Conservation (phyloP, 345 rosid species). For the Ceriops decandra region DNA sequence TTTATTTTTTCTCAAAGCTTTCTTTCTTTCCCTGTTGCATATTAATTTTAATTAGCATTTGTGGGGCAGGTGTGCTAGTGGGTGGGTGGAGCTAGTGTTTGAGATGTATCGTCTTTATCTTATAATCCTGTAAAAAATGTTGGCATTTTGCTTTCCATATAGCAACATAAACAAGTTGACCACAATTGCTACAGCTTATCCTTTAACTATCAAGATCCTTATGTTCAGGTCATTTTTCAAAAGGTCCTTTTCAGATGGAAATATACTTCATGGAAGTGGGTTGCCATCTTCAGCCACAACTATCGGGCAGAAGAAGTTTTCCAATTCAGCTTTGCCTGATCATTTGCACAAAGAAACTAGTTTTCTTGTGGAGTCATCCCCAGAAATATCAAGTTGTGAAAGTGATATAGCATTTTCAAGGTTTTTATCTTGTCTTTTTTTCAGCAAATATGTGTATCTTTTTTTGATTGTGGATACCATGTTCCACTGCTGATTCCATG, state of each 20-base stretch:
- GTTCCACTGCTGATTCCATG: background rate
- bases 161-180: background rate
- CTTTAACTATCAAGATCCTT: constrained; percentile 14
- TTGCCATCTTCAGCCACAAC: constrained; percentile 46
- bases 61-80: too few relatives aligned
- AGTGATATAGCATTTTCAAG: constrained; percentile 66
- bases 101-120: too few relatives aligned
- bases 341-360: constrained; percentile 41
- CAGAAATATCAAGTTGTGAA: constrained; percentile 78
- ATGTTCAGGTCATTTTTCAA: constrained; percentile 62
- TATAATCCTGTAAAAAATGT: too few relatives aligned
- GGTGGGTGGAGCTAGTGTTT: too few relatives aligned
- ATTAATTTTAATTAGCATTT: too few relatives aligned
- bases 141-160: background rate
- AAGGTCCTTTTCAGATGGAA: constrained; percentile 93
- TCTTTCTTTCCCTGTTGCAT: too few relatives aligned
- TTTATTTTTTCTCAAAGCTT: too few relatives aligned
- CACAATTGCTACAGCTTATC: constrained; percentile 3
- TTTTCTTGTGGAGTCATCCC: constrained; percentile 73
- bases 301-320: constrained; percentile 41
- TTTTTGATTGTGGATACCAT: background rate
- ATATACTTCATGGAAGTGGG: constrained; percentile 50
- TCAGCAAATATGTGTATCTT: background rate
- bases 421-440: constrained; percentile 29
- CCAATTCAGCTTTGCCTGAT: constrained; percentile 41